Conservation (phyloP, 441 rosid genomes). For the Erodium chrysanthum region DNA sequence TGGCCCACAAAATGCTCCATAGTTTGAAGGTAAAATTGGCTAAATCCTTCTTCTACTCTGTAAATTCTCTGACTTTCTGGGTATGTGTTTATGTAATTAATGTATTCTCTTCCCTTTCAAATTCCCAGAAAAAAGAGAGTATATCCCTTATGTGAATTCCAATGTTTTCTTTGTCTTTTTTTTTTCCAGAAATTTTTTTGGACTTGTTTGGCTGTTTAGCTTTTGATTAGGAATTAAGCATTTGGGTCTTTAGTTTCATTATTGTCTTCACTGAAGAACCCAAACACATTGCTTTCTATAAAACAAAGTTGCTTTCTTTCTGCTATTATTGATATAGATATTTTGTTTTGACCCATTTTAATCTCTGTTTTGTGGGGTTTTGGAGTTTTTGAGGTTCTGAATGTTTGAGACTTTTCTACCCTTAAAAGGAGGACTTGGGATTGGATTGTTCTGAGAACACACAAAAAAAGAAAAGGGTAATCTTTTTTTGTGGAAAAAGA, state of each 20-base stretch:
- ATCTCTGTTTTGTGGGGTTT: too few relatives aligned
- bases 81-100: not conserved
- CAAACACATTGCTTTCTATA: not conserved
- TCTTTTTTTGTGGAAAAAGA: constrained; percentile 20
- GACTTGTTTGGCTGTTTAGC: too few relatives aligned
- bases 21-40: not conserved
- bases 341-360: not conserved
- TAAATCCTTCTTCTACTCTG: too few relatives aligned
- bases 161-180: not conserved
- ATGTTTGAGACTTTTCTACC: too few relatives aligned
- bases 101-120: not conserved
- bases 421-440: constrained; percentile 10
- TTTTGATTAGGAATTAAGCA: too few relatives aligned
- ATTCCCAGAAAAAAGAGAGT: not conserved
- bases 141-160: not conserved
- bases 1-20: not conserved
- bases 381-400: too few relatives aligned
- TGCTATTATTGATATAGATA: not conserved
- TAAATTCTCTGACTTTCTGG: not conserved
- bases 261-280: too few relatives aligned
- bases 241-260: too few relatives aligned
- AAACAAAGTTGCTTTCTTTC: not conserved
- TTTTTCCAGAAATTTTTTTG: constrained; percentile 10
- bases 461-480: constrained; percentile 14
- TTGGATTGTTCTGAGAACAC: constrained; percentile 2